Base-by-base conservation (phyloP, 352 stramenopile species). In the Blastocystis sp. region DNA sequence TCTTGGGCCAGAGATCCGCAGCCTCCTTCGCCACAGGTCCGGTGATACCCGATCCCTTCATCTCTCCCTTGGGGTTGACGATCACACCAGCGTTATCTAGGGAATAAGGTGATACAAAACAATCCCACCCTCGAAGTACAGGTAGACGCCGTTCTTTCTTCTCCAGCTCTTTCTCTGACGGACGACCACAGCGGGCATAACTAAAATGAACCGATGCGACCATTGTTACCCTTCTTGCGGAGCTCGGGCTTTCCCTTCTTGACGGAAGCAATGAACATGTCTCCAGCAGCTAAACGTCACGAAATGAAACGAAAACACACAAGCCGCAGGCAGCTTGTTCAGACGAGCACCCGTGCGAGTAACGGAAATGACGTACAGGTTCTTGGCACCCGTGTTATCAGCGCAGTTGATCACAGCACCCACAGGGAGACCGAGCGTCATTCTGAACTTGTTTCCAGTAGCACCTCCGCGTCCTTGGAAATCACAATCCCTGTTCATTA, bases 191-290 rank as follows among this genome's bases (percentile, higher is more conserved):
- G 93, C 96, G 84, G 97, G 97, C 92, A 98, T 97, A 88, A 99
- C 96, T 67, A 79, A n/a, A 72, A 1, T 0, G 16, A 9, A 51
- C 21, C 38, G 14, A 34, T 1, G 36, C 14, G 32, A 29, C 14
- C 8, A 71, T 54, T 44, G 0, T 32, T 89, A 91, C 88, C 89
- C 92, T 98, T 98, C 93, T 99, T 99, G 91, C 96, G 93, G 84
- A 99, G 94, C 90, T 99, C 97, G 49, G 97, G 97, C 94, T 99
- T 99, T 92, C 97, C 97, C 94, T 99, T 99, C 93, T 99, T 99
- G 29, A 99, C 96, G 57, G 96, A 98, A 87, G 93, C 95, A 92
- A 99, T 97, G 88, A 99, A 96, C 95, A 99, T 98, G 91, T 99
- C 97, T 88, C 97, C 97, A 51, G 97, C 93, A 86, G 85, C 87